Base-by-base conservation (phyloP, 2,329 filamentous ascomycete species). In the Beauveria sp. region DNA sequence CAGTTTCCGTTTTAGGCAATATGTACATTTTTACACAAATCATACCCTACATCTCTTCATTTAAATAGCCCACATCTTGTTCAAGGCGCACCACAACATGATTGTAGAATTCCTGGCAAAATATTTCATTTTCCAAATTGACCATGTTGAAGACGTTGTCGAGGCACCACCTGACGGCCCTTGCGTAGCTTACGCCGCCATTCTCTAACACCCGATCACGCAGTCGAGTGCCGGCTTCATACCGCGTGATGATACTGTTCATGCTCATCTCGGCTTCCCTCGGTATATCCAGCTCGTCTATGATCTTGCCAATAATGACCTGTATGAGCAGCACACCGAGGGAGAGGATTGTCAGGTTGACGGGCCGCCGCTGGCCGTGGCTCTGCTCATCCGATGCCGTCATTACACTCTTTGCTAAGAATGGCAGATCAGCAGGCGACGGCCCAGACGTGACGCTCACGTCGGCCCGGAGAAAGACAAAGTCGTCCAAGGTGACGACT, bases 401-500 rank as follows among this genome's bases (percentile, higher is more conserved):
- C 22, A 24, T 24, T 24, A 24, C 22, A 3, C 22, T 24, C 22
- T 24, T 24, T 24, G 22, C 22, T 24, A 46, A 3, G 43, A 46
- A 46, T 8, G 43, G 43, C 45, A 16, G 20, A 3, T 48, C 45
- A 0, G 45, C 20, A 48, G 45, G 4, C 3, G 3, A n/a, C 1
- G 45, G 45, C 9, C 20, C 45, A 12, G 45, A 48, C 22, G 24
- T 2, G 7, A 48, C 20, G 45, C 22, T 48, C 22, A 24, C 45
- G 10, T 48, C 45, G 7, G 45, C 45, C 1, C 55, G 55, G 16
- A 63, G 20, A 24, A 63, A 63, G 3, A 63, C 20, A 34, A 63
- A 34, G 31, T 63, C 61, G 31, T 63, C 61, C 16, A 63, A 28
- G 6, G 55, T 63, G n/a, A 63, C n/a, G 2, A 31, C 40, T 7